phyloP scores from a whole-genome alignment of 2,329 filamentous ascomycete species.

The Verticillium albo-atrum region DNA sequence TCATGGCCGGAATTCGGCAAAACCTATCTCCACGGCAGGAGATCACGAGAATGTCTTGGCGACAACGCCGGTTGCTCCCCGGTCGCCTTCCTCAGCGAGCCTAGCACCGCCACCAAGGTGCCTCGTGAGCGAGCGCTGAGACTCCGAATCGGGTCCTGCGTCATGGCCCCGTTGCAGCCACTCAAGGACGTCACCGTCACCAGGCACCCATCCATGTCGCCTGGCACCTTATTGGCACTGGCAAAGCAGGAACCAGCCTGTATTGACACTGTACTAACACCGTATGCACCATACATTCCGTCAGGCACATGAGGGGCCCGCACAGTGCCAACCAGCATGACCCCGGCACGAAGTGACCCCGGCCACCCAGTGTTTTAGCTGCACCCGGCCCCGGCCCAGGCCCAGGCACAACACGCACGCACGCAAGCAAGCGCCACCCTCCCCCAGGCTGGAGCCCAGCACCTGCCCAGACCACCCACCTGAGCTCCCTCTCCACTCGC shows the following conservation, averaged over 20 bases:
- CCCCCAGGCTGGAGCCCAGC: neutral
- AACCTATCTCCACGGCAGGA: neutral
- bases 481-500: neutral
- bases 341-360: too few relatives aligned
- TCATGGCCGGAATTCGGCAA: neutral
- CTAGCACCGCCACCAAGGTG: neutral
- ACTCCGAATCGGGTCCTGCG: neutral
- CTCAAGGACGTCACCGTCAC: neutral
- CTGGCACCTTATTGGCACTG: neutral
- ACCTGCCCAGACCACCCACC: neutral
- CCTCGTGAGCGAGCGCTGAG: neutral
- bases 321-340: too few relatives aligned
- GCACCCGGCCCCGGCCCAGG: neutral
- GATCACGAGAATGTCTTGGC: neutral
- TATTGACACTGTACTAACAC: neutral
- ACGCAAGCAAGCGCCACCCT: neutral
- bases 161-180: neutral
- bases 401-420: neutral
- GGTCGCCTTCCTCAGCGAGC: neutral
- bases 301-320: too few relatives aligned
- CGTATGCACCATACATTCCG: too few relatives aligned
- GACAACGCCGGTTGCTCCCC: neutral
- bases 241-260: neutral
- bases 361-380: neutral
- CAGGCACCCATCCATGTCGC: neutral